Conservation (phyloP, 441 rosid genomes). For the Populus trichocarpa region DNA sequence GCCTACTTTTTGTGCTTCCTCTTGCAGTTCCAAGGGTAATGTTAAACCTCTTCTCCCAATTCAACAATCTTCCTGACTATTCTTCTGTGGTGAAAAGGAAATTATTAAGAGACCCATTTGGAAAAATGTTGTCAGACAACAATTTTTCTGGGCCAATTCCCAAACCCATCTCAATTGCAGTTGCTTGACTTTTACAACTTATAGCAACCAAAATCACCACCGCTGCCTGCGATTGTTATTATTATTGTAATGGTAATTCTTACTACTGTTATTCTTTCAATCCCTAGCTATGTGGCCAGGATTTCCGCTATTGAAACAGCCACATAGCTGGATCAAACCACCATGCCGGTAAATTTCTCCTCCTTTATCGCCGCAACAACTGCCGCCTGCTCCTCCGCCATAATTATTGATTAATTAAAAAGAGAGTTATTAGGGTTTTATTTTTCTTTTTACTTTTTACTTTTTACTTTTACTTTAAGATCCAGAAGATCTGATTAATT, state of each 20-base stretch:
- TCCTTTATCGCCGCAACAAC: too few relatives aligned
- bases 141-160: too few relatives aligned
- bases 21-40: constrained; percentile 60
- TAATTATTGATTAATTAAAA: too few relatives aligned
- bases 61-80: constrained; percentile 35
- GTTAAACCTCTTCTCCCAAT: constrained; percentile 42
- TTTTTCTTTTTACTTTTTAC: too few relatives aligned
- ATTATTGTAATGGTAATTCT: constrained; percentile 5
- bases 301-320: constrained; percentile 57
- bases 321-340: not conserved
- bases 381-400: too few relatives aligned
- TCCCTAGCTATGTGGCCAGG: constrained; percentile 66
- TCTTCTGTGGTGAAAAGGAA: constrained; percentile 46
- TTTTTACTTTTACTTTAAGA: too few relatives aligned
- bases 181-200: constrained; percentile 6
- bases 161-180: too few relatives aligned
- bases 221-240: not conserved
- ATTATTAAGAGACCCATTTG: constrained; percentile 55
- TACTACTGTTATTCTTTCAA: constrained; percentile 21
- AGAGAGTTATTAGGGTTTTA: too few relatives aligned
- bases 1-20: constrained; percentile 29
- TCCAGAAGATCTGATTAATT: too few relatives aligned
- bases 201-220: constrained; percentile 21
- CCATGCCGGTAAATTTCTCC: too few relatives aligned
- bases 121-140: too few relatives aligned